Evolutionary conservation across 192 early-diverging fungal genomes (phyloP).

Genomic region (Backusella sp.): DNA sequence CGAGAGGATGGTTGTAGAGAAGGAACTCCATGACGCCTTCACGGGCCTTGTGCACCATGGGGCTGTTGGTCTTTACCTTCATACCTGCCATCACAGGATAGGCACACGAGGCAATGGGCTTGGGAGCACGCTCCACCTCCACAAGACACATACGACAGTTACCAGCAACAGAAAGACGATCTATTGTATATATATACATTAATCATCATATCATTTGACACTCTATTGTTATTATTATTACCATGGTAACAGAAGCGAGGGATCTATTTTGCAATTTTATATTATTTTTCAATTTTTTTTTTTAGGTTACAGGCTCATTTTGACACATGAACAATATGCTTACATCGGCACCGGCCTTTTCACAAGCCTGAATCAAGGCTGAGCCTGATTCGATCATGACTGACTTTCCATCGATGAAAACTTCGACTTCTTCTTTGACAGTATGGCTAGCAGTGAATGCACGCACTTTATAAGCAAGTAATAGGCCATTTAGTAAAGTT

Average conservation of each 20-base stretch:
- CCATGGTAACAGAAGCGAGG: constrained; percentile 69
- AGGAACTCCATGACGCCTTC: constrained; percentile 92
- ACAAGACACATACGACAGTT: constrained; percentile 99
- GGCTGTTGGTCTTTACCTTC: constrained; percentile 93
- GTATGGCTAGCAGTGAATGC: constrained; percentile 42
- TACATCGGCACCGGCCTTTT: constrained; percentile 83
- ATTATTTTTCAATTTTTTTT: background rate
- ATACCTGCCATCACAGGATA: constrained; percentile 97
- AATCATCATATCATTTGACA: background rate
- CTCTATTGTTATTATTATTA: background rate
- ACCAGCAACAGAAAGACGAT: constrained; percentile 92
- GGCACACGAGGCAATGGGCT: constrained; percentile 95
- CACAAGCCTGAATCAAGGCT: constrained; percentile 98
- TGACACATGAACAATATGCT: background rate
- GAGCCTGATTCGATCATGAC: constrained; percentile 89
- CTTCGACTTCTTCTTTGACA: constrained; percentile 68
- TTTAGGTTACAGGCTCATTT: background rate
- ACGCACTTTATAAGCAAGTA: constrained; percentile 18
- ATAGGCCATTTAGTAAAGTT: background rate
- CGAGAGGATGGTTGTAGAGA: constrained; percentile 95
- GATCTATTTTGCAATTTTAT: constrained; percentile 44
- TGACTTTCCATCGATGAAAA: constrained; percentile 87
- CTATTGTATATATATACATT: constrained; percentile 45
- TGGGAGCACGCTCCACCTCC: constrained; percentile 94
- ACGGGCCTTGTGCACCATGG: constrained; percentile 93